A percentile compares a stretch with the other conserved stretches of the same genome.
Evolutionary conservation across 306 rosid genomes (phyloP).

Genomic region (Malus sylvestris): DNA sequence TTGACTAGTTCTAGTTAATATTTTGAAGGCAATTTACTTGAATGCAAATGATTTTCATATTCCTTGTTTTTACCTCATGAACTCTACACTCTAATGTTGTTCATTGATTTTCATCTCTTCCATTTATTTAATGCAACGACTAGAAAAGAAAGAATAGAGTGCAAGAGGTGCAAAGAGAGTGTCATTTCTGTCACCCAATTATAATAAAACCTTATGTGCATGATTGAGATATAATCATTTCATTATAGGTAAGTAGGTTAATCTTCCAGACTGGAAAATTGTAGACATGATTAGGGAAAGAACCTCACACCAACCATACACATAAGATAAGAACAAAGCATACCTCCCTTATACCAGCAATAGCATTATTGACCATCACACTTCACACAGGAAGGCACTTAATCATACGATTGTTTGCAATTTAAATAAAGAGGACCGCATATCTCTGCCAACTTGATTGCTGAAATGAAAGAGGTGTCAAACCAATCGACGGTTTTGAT

Average conservation of each 20-base stretch:
- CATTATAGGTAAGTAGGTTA: conserved; percentile 6
- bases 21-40: too few relatives aligned
- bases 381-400: not conserved
- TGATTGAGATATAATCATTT: conserved; percentile 6
- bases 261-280: conserved; percentile 8
- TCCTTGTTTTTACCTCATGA: too few relatives aligned
- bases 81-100: too few relatives aligned
- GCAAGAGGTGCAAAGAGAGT: too few relatives aligned
- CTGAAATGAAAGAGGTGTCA: not conserved
- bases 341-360: conserved; percentile 9
- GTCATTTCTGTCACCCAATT: not conserved
- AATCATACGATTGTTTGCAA: conserved; percentile 13
- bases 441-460: conserved; percentile 15
- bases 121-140: too few relatives aligned
- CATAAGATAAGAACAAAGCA: not conserved
- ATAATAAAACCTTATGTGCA: not conserved
- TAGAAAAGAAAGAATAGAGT: too few relatives aligned
- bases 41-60: too few relatives aligned
- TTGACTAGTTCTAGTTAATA: not conserved
- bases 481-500: too few relatives aligned
- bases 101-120: too few relatives aligned
- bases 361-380: conserved; percentile 8
- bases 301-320: conserved; percentile 11
- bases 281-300: not conserved
- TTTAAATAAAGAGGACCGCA: conserved; percentile 5